Base-by-base conservation (phyloP, 2,329 filamentous ascomycete species). In the Aspergillus pseudoglaucus region DNA sequence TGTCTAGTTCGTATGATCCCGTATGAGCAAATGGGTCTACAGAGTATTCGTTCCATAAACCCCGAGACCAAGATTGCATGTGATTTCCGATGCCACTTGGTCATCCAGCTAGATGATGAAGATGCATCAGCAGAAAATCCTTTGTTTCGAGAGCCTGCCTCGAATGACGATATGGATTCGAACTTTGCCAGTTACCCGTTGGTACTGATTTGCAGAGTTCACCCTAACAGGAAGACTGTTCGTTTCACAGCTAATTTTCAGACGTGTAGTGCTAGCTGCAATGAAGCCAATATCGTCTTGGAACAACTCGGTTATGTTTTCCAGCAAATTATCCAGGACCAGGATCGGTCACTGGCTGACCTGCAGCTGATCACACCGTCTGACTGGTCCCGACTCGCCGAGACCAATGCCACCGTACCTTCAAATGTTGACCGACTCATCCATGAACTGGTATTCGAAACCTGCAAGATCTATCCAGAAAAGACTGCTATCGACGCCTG, bases 1-100 rank as follows among this genome's bases (percentile, higher is more conserved):
- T 72, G 77, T 47, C 79, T 76, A 0, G 71, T 81, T 0, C 66
- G 73, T 3, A 76, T 80, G 53, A 83, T 85, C 5, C 78, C 81
- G 0, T 77, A 85, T 58, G 80, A 87, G 61, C 82, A 88, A 59
- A 73, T 78, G n/a, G 75, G 75, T n/a, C 53, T 77, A 3, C 75
- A 76, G 46, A 67, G 72, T 37, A 77, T 77, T 50, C 77, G 80
- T 8, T 71, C 74, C 18, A 63, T 83, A 10, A 80, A 77, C 55
- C 66, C 72, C 1, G 70, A 75, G 48, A 64, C 69, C 1, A 65
- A 68, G 1, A 53, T 65, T n/a, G 71, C 68, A 37, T 75, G 73
- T 51, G 65, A 74, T 17, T 74, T 76, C 57, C 68, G 74, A 44
- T 77, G 73, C 47, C 54, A 76, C 4, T 60, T 76, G 3, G 70